These are phyloP conservation scores for Paxillus involutus DNA, from an alignment of 768 basidiomycete species.

Conservation along the genomic window DNA sequence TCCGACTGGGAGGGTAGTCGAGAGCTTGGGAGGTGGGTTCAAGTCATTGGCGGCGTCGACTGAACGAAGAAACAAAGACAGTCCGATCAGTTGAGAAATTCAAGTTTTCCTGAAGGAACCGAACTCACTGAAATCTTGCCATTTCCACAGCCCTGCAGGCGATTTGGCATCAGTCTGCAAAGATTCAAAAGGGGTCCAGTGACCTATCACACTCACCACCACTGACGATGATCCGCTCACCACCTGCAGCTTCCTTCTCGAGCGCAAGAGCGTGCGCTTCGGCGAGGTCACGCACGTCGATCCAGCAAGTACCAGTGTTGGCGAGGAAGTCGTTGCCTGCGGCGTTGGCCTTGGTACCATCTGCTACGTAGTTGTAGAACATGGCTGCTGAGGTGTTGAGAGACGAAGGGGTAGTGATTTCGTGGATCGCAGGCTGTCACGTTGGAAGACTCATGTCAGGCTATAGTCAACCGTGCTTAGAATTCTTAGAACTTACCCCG, in stretches of 20 bases:
- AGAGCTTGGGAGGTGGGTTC: slow-evolving; percentile 29
- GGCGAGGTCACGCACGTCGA: slow-evolving; percentile 58
- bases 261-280: slow-evolving; percentile 54
- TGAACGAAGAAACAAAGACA: slow-evolving; percentile 5
- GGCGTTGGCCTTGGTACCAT: slow-evolving; percentile 16
- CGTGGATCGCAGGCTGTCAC: slow-evolving; percentile 43
- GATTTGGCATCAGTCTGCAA: not conserved
- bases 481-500: slow-evolving; percentile 17
- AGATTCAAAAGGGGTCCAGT: too few relatives aligned
- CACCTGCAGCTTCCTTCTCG: slow-evolving; percentile 49
- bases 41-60: slow-evolving; percentile 39
- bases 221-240: slow-evolving; percentile 56
- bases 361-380: slow-evolving; percentile 35
- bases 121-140: slow-evolving; percentile 32
- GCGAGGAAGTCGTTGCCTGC: slow-evolving; percentile 25
- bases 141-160: slow-evolving; percentile 25
- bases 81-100: not conserved
- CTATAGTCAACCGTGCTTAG: not conserved
- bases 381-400: slow-evolving; percentile 41
- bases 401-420: slow-evolving; percentile 30
- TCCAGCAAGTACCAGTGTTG: slow-evolving; percentile 32
- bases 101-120: not conserved
- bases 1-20: slow-evolving; percentile 32
- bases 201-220: slow-evolving; percentile 21
- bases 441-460: not conserved